These are phyloP conservation scores for Neofusicoccum cordaticola DNA, from an alignment of 2,329 filamentous ascomycete genomes.

Conservation along the genomic window DNA sequence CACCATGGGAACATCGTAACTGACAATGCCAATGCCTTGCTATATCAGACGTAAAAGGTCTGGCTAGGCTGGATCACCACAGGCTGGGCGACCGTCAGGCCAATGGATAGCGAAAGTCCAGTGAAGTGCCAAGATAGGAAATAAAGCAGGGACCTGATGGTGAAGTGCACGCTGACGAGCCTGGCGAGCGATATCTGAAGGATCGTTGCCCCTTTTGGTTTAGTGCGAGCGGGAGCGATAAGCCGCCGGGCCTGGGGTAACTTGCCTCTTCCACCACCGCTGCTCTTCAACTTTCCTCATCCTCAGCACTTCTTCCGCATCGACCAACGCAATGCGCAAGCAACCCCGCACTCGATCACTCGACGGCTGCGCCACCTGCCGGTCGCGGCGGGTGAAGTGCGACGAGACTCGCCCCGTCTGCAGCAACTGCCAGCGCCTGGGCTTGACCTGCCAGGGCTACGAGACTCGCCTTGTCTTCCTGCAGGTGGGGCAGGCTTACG, in stretches of 20 bases:
- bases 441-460: slow-evolving; percentile 18
- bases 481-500: slow-evolving; percentile 2
- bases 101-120: too few relatives aligned
- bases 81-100: too few relatives aligned
- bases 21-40: too few relatives aligned
- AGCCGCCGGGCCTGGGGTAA: background rate
- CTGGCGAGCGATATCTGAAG: too few relatives aligned
- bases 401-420: slow-evolving; percentile 19
- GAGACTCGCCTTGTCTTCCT: slow-evolving; percentile 15
- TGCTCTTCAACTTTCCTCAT: background rate
- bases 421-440: slow-evolving; percentile 13
- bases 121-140: too few relatives aligned
- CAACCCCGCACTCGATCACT: slow-evolving; percentile 18
- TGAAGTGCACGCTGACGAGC: too few relatives aligned
- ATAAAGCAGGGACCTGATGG: too few relatives aligned
- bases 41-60: too few relatives aligned
- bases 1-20: too few relatives aligned
- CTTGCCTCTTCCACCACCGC: background rate
- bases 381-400: slow-evolving; percentile 19
- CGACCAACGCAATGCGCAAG: background rate
- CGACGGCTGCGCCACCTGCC: slow-evolving; percentile 19
- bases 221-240: background rate
- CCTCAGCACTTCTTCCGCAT: background rate
- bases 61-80: too few relatives aligned
- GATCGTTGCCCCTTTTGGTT: too few relatives aligned